Percentiles rank a stretch among this genome's conserved stretches.
phyloP scores from a whole-genome alignment of 106 monocot genomes.

The Acanthochlamys bracteata region DNA sequence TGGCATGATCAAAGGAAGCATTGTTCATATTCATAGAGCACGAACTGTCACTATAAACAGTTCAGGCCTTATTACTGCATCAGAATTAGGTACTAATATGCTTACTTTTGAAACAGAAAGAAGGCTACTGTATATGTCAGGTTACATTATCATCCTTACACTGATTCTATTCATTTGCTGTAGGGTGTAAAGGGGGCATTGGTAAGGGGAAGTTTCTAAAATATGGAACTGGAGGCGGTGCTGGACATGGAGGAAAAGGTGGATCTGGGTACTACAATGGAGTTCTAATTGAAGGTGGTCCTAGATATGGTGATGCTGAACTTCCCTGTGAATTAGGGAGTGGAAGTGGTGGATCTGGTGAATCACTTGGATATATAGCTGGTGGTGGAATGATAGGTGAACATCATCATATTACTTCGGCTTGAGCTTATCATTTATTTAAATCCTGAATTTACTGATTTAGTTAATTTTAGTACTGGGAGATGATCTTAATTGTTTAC shows the following conservation, averaged over 20 bases:
- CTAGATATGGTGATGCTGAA: constrained; percentile 69
- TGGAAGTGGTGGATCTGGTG: constrained; percentile 62
- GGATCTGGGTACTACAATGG: constrained; percentile 84
- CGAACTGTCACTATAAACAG: constrained; percentile 59
- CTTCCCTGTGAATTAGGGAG: constrained; percentile 95
- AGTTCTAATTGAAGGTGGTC: constrained; percentile 57
- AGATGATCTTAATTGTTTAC: no score
- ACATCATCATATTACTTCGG: constrained; percentile 10
- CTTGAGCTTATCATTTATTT: no score
- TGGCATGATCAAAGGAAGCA: constrained; percentile 68
- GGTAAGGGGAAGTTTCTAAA: constrained; percentile 67
- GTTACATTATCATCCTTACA: background rate
- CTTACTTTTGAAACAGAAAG: background rate
- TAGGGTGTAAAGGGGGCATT: constrained; percentile 88
- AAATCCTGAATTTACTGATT: no score
- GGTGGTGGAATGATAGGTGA: constrained; percentile 94
- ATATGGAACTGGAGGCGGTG: constrained; percentile 89
- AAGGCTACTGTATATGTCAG: no score
- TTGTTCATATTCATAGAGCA: constrained; percentile 88
- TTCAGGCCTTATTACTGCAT: constrained; percentile 60
- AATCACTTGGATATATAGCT: constrained; percentile 43
- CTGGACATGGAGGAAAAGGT: constrained; percentile 91
- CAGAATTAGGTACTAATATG: constrained; percentile 65
- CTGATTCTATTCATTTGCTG: background rate
- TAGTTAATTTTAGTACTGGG: no score